Conservation (phyloP, 495 filamentous ascomycete species). For the Annulohypoxylon moriforme region DNA sequence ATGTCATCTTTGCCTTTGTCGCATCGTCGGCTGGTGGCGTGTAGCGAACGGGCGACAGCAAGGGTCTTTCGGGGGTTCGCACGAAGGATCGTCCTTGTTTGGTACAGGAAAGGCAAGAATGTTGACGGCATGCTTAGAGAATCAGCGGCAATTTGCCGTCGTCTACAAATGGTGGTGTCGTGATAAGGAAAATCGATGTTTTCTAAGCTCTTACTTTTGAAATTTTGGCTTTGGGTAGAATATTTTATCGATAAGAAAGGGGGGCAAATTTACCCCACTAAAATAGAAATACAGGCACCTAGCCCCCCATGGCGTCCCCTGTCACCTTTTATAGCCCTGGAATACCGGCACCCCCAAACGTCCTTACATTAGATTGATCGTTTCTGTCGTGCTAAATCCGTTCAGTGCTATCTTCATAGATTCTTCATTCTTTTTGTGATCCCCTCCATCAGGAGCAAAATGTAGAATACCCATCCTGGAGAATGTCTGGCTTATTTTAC, state of each 20-base stretch:
- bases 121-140: slow-evolving; percentile 51
- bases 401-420: background rate
- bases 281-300: background rate
- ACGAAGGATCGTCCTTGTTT: slow-evolving; percentile 70
- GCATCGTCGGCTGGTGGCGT: slow-evolving; percentile 23
- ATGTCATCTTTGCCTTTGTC: slow-evolving; percentile 46
- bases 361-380: background rate
- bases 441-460: background rate
- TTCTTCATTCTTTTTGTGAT: background rate
- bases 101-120: slow-evolving; percentile 74
- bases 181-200: background rate
- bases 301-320: too few relatives aligned
- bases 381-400: background rate
- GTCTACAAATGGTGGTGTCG: background rate
- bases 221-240: background rate
- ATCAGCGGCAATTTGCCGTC: background rate
- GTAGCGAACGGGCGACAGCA: slow-evolving; percentile 35
- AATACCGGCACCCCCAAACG: too few relatives aligned
- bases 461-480: background rate
- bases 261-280: background rate
- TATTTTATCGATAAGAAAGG: background rate
- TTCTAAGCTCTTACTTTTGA: background rate
- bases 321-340: too few relatives aligned
- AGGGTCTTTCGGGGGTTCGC: slow-evolving; percentile 36
- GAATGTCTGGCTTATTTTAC: background rate